Conservation (phyloP, 768 basidiomycete genomes). For the Suillus variegatus region DNA sequence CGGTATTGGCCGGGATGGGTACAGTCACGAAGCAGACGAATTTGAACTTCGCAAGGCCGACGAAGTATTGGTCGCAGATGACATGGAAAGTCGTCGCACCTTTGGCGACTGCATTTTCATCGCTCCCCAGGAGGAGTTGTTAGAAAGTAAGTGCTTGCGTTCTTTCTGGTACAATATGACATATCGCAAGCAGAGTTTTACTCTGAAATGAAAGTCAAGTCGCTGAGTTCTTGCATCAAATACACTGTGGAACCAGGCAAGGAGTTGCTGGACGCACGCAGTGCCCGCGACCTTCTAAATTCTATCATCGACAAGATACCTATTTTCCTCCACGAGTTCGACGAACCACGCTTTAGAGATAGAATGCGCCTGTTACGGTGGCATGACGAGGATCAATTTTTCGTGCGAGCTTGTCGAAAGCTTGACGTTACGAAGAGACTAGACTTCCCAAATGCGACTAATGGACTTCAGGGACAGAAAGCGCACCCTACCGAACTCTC, state of each 20-base stretch:
- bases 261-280: conserved; percentile 36
- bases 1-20: background rate
- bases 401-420: conserved; percentile 63
- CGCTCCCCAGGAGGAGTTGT: conserved; percentile 82
- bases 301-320: conserved; percentile 77
- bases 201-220: conserved; percentile 63
- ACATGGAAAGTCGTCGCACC: conserved; percentile 71
- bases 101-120: conserved; percentile 73
- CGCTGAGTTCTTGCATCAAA: conserved; percentile 66
- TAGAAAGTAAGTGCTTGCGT: conserved; percentile 59
- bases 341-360: conserved; percentile 47
- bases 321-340: conserved; percentile 85
- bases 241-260: conserved; percentile 60
- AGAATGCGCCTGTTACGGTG: conserved; percentile 63
- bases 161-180: background rate
- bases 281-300: conserved; percentile 48
- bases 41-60: conserved; percentile 67
- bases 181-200: conserved; percentile 58
- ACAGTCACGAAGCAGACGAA: conserved; percentile 26
- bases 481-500: conserved; percentile 54
- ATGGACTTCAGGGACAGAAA: background rate
- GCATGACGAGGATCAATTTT: conserved; percentile 55
- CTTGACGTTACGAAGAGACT: conserved; percentile 60
- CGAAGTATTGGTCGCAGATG: conserved; percentile 80
- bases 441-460: conserved; percentile 39